phyloP scores from a whole-genome alignment of 495 filamentous ascomycete genomes.

The Neurospora sp. region DNA sequence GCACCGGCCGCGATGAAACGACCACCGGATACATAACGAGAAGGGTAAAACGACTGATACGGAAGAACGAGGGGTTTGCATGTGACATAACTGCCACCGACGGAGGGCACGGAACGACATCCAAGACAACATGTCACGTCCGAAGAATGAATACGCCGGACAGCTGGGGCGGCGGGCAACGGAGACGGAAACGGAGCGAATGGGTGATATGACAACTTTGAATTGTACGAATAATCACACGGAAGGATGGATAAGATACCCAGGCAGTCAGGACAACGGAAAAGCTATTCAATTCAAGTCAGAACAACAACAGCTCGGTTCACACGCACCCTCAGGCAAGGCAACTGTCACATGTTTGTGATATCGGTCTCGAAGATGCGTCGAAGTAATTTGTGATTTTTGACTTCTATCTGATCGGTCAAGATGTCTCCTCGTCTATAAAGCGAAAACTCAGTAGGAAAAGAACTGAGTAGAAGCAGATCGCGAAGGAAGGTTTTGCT shows the following conservation, averaged over 20 bases:
- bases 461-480: slow-evolving; percentile 34
- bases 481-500: slow-evolving; percentile 38
- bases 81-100: too few species aligned
- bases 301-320: neutral
- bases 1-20: neutral
- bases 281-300: neutral
- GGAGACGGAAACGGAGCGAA: neutral
- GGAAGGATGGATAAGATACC: neutral
- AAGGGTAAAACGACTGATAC: neutral
- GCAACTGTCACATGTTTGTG: neutral
- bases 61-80: too few species aligned
- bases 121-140: neutral
- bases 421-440: slow-evolving; percentile 33
- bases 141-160: neutral
- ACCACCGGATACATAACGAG: neutral
- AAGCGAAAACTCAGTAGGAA: slow-evolving; percentile 31
- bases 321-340: neutral
- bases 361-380: neutral
- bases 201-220: neutral
- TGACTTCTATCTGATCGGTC: neutral
- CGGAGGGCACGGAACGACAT: neutral
- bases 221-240: neutral
- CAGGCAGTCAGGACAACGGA: neutral
- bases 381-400: neutral
- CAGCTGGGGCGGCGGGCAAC: neutral